Evolutionary conservation across 163 green algal genomes (phyloP).

Genomic region (Prototheca wickerhamii): DNA sequence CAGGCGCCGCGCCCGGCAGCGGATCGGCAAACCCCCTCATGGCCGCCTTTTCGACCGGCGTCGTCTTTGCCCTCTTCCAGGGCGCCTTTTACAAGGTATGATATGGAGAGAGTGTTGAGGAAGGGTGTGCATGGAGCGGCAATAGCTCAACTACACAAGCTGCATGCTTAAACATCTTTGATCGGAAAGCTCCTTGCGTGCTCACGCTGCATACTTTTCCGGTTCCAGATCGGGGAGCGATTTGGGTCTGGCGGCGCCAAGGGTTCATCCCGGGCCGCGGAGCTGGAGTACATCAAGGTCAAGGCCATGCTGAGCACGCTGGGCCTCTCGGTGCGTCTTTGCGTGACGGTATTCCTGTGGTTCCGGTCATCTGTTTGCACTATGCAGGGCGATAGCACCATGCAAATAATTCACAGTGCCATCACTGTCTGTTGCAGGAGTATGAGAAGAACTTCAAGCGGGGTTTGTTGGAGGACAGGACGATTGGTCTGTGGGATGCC

Average conservation of each 20-base stretch:
- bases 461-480: slow-evolving; percentile 79
- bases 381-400: not conserved
- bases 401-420: slow-evolving; percentile 4
- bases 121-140: not conserved
- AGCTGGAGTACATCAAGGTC: slow-evolving; percentile 58
- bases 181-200: not conserved
- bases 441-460: slow-evolving; percentile 93
- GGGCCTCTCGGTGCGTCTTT: slow-evolving; percentile 52
- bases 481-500: slow-evolving; percentile 87
- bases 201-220: not conserved
- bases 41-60: slow-evolving; percentile 66
- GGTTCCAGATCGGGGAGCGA: slow-evolving; percentile 45
- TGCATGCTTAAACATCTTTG: not conserved
- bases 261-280: slow-evolving; percentile 43
- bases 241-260: slow-evolving; percentile 33
- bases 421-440: slow-evolving; percentile 68
- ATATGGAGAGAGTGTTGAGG: not conserved
- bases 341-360: too few species aligned
- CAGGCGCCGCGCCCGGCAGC: not conserved
- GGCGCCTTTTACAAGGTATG: slow-evolving; percentile 81
- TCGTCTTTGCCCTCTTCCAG: slow-evolving; percentile 81
- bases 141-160: not conserved
- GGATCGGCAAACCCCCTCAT: slow-evolving; percentile 48
- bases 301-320: slow-evolving; percentile 68
- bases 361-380: too few species aligned